Base-by-base conservation (phyloP, 495 filamentous ascomycete genomes). In the Saxophila tyrrhenica region DNA sequence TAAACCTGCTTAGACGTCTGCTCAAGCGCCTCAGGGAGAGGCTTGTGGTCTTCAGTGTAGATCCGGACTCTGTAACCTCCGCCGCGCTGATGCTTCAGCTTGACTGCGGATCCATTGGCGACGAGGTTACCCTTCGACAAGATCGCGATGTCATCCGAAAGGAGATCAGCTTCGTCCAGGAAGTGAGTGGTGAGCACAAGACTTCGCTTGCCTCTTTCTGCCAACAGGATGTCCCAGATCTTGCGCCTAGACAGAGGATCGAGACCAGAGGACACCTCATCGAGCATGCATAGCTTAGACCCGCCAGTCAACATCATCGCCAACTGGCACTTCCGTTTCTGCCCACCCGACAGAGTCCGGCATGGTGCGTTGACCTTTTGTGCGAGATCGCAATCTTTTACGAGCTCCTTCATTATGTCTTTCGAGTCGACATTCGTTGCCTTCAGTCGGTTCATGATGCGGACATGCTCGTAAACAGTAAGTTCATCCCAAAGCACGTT, bases 271-370 rank as follows among this genome's bases (percentile, higher is more conserved):
- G 82, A 87, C 3, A 91, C 87, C 63, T 95, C 89, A 63, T 95
- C 89, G 8, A 95, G 83, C 65, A 86, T 89, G 66, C 89, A 95
- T 7, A 95, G 80, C 16, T 75, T 78, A 55, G 82, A 86, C 17
- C 87, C 89, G 39, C 89, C 89, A 22, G 86, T 89, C 50, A 95
- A 79, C 87, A 92, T 94, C 79, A 91, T 89, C n/a, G 84, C 83
- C 10, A 95, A 76, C 63, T 95, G 89, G n/a, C 91, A 70, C 66
- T 94, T 94, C 21, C 89, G 75, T 67, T 91, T 94, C 67, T 95
- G 89, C 0, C 89, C 89, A 5, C 89, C 88, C 1, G 87, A 92
- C 3, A 94, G 72, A 1, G 85, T 86, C 52, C 75, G 76, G 0
- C 85, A 75, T 57, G 71, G 69, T 0, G 86, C 81, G 41, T 79